A percentile compares a stretch with the other conserved stretches of the same genome.
These are phyloP conservation scores for Ogataea dorogensis DNA, from an alignment of 805 yeast species.

Conservation along the genomic window DNA sequence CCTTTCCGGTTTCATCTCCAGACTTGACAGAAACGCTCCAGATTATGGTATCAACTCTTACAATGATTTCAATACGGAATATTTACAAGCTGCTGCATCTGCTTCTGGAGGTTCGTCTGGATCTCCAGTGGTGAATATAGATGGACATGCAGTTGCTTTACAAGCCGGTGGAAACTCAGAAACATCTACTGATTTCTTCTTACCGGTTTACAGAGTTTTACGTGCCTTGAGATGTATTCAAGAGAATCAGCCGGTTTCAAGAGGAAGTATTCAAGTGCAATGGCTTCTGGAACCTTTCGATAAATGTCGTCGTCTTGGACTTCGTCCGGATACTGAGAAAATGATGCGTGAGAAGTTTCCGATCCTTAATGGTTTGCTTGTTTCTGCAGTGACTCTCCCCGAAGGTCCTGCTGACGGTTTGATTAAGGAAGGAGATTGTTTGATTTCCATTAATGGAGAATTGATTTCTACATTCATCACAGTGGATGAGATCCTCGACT, in stretches of 20 bases:
- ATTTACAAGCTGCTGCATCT: conserved; percentile 93
- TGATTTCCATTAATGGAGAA: conserved; percentile 68
- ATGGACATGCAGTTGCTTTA: conserved; percentile 84
- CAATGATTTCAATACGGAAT: conserved; percentile 91
- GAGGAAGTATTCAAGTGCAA: conserved; percentile 92
- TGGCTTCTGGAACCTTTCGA: conserved; percentile 87
- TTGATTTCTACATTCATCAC: conserved; percentile 67
- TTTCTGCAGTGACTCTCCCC: conserved; percentile 78
- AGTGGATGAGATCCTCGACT: conserved; percentile 82
- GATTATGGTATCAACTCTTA: conserved; percentile 86
- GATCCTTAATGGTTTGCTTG: conserved; percentile 72
- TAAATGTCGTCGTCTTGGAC: conserved; percentile 84
- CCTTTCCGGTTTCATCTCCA: conserved; percentile 78
- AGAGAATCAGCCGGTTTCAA: conserved; percentile 52
- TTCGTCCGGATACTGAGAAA: conserved; percentile 70
- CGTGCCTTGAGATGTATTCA: conserved; percentile 81
- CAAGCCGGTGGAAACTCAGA: conserved; percentile 94
- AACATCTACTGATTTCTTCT: conserved; percentile 89
- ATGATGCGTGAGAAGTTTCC: conserved; percentile 69
- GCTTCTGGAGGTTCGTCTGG: conserved; percentile 97
- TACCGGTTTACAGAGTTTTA: conserved; percentile 79
- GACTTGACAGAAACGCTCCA: conserved; percentile 92
- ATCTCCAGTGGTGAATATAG: conserved; percentile 89
- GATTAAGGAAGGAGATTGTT: conserved; percentile 82
- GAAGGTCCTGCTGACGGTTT: conserved; percentile 77